These are phyloP conservation scores for Cornus suecica DNA, from an alignment of 148 eudicot species.

Conservation along the genomic window DNA sequence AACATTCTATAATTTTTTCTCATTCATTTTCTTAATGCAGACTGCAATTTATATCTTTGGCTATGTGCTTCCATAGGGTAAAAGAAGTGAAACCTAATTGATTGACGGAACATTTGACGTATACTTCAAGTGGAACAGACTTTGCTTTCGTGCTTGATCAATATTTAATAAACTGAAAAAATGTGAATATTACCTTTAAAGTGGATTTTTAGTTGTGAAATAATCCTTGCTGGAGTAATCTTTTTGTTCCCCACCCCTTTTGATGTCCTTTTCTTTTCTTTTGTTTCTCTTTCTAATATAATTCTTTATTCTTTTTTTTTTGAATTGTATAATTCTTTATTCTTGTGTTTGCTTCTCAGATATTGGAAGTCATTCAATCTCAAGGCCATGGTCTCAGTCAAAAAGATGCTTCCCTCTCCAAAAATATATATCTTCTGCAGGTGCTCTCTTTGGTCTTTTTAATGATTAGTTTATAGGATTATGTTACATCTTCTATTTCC, in stretches of 20 bases:
- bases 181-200: not conserved
- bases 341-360: not conserved
- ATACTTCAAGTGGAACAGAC: not conserved
- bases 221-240: not conserved
- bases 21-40: not conserved
- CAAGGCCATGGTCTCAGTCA: not conserved
- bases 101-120: not conserved
- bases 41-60: not conserved
- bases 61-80: not conserved
- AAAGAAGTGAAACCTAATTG: not conserved
- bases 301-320: not conserved
- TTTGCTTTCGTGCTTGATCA: not conserved
- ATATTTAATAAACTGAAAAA: not conserved
- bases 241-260: too few species aligned
- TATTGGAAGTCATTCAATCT: constrained; percentile 1
- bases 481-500: not conserved
- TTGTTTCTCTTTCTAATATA: not conserved
- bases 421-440: not conserved
- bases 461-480: not conserved
- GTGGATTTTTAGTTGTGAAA: not conserved
- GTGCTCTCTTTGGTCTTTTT: not conserved
- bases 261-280: too few species aligned
- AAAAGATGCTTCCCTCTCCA: not conserved
- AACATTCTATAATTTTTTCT: not conserved
- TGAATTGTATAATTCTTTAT: not conserved